Evolutionary conservation across 768 basidiomycete genomes (phyloP), one percentile per base, ranked within the genome.

Genomic region (Lentinula raphanica): DNA sequence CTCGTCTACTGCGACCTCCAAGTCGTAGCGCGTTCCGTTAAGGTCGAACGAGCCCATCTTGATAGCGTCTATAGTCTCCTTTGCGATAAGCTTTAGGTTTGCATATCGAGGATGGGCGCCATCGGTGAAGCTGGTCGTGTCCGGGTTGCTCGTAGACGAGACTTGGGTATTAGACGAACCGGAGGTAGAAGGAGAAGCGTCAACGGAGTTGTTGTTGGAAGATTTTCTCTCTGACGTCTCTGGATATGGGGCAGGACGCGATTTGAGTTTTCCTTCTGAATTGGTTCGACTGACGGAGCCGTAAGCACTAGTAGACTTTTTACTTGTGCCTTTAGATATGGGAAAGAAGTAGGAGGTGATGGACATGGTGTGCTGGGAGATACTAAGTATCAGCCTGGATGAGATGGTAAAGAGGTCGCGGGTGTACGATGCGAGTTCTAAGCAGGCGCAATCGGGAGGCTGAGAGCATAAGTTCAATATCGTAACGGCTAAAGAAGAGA

Each of bases 1-100:
- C 8, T 68, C 64, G 8, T 65, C 63, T 21, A 69, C 49, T 40
- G 60, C 65, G 2, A 60, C 54, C 28, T 56, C 54, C 13, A 78
- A 65, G 49, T 71, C 67, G 54, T 75, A 63, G n/a, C 65, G 59
- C 12, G 66, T 54, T 3, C 70, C 67, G 27, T 70, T 67, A 25
- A 72, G 57, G 1, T 45, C 23, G n/a, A 63, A 77, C 9, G 71
- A 73, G 17, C 86, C 85, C 1, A 68, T 60, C 28, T 79, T 67
- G 53, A 86, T 77, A 8, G 77, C 77, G 12, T 67, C 64, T 2
- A 86, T 63, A 0, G 85, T 87, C 48, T 73, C 69, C 5, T 79
- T 71, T 15, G 84, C 85, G 39, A 87, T 80, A 39, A 67, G 66
- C 62, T 74, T 68, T 25, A 74, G 68, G 25, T 56, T 56, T 25